Evolutionary conservation across 2,329 filamentous ascomycete species (phyloP).

Genomic region (Tolypocladium tundrense): DNA sequence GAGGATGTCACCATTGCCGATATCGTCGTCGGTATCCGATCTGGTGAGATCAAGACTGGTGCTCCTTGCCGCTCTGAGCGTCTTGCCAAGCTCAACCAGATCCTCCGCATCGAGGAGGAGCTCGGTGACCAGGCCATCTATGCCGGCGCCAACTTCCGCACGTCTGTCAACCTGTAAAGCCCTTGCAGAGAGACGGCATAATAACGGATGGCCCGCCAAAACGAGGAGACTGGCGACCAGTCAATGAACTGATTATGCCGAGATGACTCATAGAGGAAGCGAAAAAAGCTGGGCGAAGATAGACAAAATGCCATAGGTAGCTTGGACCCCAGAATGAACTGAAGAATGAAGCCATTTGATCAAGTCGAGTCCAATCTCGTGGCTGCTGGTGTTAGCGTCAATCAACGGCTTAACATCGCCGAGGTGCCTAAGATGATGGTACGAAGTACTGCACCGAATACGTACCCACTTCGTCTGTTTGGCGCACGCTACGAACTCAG

Average conservation of each 20-base stretch:
- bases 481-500: background rate
- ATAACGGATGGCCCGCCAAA: background rate
- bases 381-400: background rate
- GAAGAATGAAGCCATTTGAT: background rate
- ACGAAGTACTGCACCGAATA: background rate
- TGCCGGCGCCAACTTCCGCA: slow-evolving; percentile 88
- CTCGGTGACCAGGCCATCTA: slow-evolving; percentile 86
- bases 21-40: slow-evolving; percentile 90
- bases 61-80: slow-evolving; percentile 94
- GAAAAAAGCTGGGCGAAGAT: background rate
- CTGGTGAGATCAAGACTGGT: slow-evolving; percentile 98
- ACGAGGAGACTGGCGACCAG: background rate
- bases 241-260: background rate
- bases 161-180: slow-evolving; percentile 70
- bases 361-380: background rate
- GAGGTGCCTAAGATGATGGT: background rate
- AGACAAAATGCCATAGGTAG: background rate
- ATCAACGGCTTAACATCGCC: background rate
- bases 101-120: slow-evolving; percentile 99
- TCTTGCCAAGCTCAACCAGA: slow-evolving; percentile 99
- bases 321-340: background rate
- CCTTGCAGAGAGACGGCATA: background rate
- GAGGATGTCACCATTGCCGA: slow-evolving; percentile 99
- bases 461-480: background rate
- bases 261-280: background rate